phyloP scores from a whole-genome alignment of 2,329 filamentous ascomycete species.

The Pyrenochaeta sp. region DNA sequence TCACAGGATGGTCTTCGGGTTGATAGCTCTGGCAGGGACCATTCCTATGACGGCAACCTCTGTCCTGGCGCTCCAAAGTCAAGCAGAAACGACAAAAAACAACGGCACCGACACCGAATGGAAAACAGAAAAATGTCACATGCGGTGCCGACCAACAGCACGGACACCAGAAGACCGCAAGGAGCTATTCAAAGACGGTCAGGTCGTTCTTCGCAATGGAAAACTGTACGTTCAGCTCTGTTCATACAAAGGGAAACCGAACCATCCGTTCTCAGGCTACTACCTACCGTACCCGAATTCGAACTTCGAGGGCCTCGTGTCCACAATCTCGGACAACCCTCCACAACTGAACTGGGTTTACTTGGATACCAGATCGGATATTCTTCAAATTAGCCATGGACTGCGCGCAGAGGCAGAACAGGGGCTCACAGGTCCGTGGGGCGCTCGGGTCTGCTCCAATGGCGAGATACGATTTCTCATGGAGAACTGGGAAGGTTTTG shows the following conservation, averaged over 20 bases:
- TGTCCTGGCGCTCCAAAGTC: conserved; percentile 28
- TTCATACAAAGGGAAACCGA: conserved; percentile 19
- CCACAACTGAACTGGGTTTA: conserved; percentile 75
- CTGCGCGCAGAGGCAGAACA: conserved; percentile 68
- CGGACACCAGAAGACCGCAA: conserved; percentile 28
- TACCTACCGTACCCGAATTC: conserved; percentile 58
- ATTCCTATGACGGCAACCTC: conserved; percentile 30
- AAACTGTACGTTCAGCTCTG: conserved; percentile 32
- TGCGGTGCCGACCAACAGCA: conserved; percentile 24
- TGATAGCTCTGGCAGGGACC: conserved; percentile 22
- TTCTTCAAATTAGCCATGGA: conserved; percentile 51
- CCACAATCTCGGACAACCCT: conserved; percentile 59
- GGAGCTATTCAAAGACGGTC: conserved; percentile 22
- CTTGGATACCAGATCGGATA: conserved; percentile 64
- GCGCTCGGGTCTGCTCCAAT: conserved; percentile 76
- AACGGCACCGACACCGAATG: conserved; percentile 22
- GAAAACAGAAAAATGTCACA: conserved; percentile 32
- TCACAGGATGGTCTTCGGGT: conserved; percentile 21
- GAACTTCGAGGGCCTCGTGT: conserved; percentile 55
- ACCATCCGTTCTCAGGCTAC: conserved; percentile 59
- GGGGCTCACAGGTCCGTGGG: conserved; percentile 51
- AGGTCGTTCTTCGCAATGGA: conserved; percentile 23
- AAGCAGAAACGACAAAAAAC: conserved; percentile 27
- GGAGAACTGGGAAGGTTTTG: conserved; percentile 64
- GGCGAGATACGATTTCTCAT: conserved; percentile 64